These are phyloP conservation scores for Aaosphaeria arxii DNA, from an alignment of 2,329 filamentous ascomycete species.

Conservation along the genomic window DNA sequence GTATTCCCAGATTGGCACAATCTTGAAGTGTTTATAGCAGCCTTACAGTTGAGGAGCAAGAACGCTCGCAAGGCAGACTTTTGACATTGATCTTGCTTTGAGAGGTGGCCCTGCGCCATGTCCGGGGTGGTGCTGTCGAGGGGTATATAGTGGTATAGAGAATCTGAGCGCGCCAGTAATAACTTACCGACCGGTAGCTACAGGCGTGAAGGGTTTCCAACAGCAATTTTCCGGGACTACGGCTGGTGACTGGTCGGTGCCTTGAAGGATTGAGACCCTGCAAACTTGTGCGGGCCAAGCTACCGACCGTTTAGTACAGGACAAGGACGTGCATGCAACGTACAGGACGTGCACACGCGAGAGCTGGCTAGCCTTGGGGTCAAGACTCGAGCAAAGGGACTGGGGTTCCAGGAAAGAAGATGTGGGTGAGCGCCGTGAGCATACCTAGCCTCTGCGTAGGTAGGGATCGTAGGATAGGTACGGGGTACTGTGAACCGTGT, in stretches of 20 bases:
- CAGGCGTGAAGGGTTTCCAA: slow-evolving; percentile 21
- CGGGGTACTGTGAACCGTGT: neutral
- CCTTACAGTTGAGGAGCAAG: slow-evolving; percentile 22
- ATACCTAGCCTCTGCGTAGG: slow-evolving; percentile 14
- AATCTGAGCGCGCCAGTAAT: slow-evolving; percentile 27
- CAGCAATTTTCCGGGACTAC: slow-evolving; percentile 34
- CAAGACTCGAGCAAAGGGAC: slow-evolving; percentile 12
- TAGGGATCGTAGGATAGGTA: neutral
- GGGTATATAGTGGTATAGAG: slow-evolving; percentile 30
- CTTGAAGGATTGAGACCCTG: slow-evolving; percentile 36
- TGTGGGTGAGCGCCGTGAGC: slow-evolving; percentile 4
- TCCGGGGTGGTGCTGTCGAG: slow-evolving; percentile 26
- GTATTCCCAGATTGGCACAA: slow-evolving; percentile 20
- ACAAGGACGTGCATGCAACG: slow-evolving; percentile 14
- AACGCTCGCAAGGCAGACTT: slow-evolving; percentile 30
- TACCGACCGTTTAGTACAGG: slow-evolving; percentile 37
- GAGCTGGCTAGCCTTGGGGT: slow-evolving; percentile 15
- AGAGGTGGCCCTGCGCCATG: slow-evolving; percentile 31
- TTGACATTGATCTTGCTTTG: slow-evolving; percentile 21
- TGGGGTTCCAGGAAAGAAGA: too few species aligned
- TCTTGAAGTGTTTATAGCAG: slow-evolving; percentile 24
- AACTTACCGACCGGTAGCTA: slow-evolving; percentile 2
- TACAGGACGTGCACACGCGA: slow-evolving; percentile 1
- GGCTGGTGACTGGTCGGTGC: slow-evolving; percentile 36
- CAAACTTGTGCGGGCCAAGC: slow-evolving; percentile 27